phyloP scores from a whole-genome alignment of 1,139 yeast species.

The Debaryomycetaceae sp. region DNA sequence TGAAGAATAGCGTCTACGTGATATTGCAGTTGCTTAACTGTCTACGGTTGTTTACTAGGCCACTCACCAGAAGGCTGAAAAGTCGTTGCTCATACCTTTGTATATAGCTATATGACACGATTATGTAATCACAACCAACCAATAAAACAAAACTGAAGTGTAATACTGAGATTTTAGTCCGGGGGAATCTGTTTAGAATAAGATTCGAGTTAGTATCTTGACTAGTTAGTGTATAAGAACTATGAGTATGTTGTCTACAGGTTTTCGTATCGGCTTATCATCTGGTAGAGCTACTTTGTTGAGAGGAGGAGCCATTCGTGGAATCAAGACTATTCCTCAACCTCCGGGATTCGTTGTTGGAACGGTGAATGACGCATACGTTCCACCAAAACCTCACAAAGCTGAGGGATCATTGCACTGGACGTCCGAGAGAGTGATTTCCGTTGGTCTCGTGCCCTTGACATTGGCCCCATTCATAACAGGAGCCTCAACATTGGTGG shows the following conservation, averaged over 20 bases:
- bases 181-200: slow-evolving; percentile 1
- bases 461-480: slow-evolving; percentile 67
- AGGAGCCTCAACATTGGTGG: slow-evolving; percentile 68
- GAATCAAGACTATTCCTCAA: slow-evolving; percentile 46
- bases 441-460: slow-evolving; percentile 73
- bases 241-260: slow-evolving; percentile 22
- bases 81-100: not conserved
- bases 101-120: not conserved
- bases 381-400: slow-evolving; percentile 56
- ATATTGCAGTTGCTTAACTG: no score
- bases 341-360: slow-evolving; percentile 72
- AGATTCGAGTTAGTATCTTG: not conserved
- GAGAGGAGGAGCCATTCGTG: slow-evolving; percentile 21
- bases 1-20: slow-evolving; percentile 17
- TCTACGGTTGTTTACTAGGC: no score
- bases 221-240: not conserved
- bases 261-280: slow-evolving; percentile 26
- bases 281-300: slow-evolving; percentile 13
- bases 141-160: slow-evolving; percentile 9
- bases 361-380: slow-evolving; percentile 76
- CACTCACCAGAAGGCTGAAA: no score
- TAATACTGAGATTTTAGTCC: slow-evolving; percentile 6
- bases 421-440: slow-evolving; percentile 72
- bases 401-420: slow-evolving; percentile 87
- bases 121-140: slow-evolving; percentile 6